Base-by-base conservation (phyloP, 2,329 filamentous ascomycete species). In the Aspergillus sp. region DNA sequence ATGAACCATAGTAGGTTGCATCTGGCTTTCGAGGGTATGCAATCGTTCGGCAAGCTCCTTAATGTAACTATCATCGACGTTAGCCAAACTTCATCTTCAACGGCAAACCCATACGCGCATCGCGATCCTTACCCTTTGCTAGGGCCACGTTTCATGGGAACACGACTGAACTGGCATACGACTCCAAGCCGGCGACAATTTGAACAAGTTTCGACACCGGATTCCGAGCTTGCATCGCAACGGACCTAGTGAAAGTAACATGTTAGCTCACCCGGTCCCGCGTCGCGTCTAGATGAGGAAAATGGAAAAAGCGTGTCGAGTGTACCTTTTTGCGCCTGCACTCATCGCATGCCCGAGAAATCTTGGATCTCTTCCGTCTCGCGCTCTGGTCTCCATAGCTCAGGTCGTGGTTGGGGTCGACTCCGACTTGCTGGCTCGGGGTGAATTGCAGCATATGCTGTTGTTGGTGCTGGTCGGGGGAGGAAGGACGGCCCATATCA, bases 41-140 rank as follows among this genome's bases (percentile, higher is more conserved):
- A 96, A 87, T 25, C 92, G 84, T 71, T 96, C 92, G 23, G 92
- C 91, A 21, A 96, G 84, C 74, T 96, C 92, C 73, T 96, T 96
- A 74, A 96, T 96, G 69, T 96, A 96, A 15, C 88, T 91, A 69
- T 54, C 27, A 61, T 49, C 17, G 50, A 50, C 59, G 64, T 73
- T 49, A 73, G 69, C 61, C 21, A 30, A 44, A 48, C 61, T 50
- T 58, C 61, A 51, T 58, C 17, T 27, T 51, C 27, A 41, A 5
- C 2, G 15, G 3, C 27, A 38, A 50, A 11, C 27, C 23, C 39
- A 23, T 2, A 58, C 42, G 30, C 53, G 41, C n/a, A 27, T 36
- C n/a, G 32, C 21, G 15, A 49, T 27, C 64, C 66, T 69, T 83
- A 91, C 83, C 92, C 92, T 84, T 96, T 96, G 72, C 90, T 95